A percentile compares a stretch with the other conserved stretches of the same genome.
phyloP scores from a whole-genome alignment of 495 filamentous ascomycete genomes.

The Beverwykella pulmonaria region DNA sequence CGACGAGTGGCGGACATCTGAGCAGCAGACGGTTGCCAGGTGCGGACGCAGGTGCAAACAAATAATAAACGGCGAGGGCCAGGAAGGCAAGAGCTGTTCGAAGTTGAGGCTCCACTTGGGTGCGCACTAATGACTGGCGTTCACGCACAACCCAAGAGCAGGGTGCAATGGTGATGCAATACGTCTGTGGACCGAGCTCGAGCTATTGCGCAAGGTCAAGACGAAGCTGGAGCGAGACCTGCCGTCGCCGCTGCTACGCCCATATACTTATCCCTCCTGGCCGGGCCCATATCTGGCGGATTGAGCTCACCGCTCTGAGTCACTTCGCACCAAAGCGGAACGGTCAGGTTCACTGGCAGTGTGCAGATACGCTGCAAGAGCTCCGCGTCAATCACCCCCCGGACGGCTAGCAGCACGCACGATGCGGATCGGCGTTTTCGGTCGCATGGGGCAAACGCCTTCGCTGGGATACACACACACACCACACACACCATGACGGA shows the following conservation, averaged over 20 bases:
- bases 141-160: constrained; percentile 3
- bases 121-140: not conserved
- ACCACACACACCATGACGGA: not conserved
- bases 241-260: not conserved
- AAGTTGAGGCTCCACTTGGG: constrained; percentile 15
- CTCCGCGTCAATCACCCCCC: constrained; percentile 4
- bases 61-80: not conserved
- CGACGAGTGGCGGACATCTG: constrained; percentile 8
- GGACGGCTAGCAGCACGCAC: constrained; percentile 1
- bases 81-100: not conserved
- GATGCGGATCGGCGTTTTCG: constrained; percentile 1
- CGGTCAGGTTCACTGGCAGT: not conserved
- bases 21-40: not conserved
- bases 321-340: not conserved
- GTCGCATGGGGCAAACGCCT: not conserved
- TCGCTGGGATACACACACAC: not conserved
- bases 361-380: constrained; percentile 3
- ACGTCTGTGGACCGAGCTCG: not conserved
- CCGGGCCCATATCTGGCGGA: not conserved
- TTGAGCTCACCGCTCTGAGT: constrained; percentile 27
- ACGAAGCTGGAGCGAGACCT: not conserved
- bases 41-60: constrained; percentile 14
- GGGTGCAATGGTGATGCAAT: constrained; percentile 15
- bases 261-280: not conserved
- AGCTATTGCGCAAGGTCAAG: not conserved